A percentile compares a stretch with the other conserved stretches of the same genome.
These are phyloP conservation scores for Flammula alnicola DNA, from an alignment of 1,284 basidiomycete species.

Conservation along the genomic window DNA sequence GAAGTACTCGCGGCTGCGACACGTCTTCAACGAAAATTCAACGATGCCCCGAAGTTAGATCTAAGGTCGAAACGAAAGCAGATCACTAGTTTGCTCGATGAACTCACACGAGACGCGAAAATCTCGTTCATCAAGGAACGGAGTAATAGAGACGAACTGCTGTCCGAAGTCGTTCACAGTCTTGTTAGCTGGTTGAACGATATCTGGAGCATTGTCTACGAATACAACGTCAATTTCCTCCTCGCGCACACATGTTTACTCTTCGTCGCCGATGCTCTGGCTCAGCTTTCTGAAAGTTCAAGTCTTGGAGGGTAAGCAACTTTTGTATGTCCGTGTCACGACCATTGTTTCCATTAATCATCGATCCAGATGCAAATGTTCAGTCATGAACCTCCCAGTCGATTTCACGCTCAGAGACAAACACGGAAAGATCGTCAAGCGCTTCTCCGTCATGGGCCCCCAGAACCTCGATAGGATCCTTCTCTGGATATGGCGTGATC, in stretches of 20 bases:
- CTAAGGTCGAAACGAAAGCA: constrained; percentile 56
- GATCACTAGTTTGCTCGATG: constrained; percentile 51
- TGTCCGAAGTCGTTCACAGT: constrained; percentile 57
- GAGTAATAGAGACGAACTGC: constrained; percentile 54
- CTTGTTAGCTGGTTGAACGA: constrained; percentile 60
- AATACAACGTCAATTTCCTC: constrained; percentile 54
- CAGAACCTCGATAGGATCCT: constrained; percentile 52
- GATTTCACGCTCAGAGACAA: constrained; percentile 47
- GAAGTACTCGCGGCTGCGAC: constrained; percentile 35
- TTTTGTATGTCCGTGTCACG: neutral
- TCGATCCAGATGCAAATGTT: constrained; percentile 50
- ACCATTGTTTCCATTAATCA: constrained; percentile 3
- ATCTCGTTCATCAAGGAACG: constrained; percentile 53
- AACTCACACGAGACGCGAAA: constrained; percentile 56
- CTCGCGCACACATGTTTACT: constrained; percentile 61
- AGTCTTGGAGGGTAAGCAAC: constrained; percentile 46
- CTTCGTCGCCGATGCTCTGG: constrained; percentile 49
- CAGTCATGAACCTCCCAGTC: constrained; percentile 50
- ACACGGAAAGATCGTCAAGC: constrained; percentile 50
- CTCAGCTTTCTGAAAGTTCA: constrained; percentile 45
- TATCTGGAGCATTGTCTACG: constrained; percentile 63
- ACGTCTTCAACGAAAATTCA: constrained; percentile 41
- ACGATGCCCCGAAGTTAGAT: constrained; percentile 51
- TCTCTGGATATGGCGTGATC: constrained; percentile 72
- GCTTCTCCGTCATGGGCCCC: constrained; percentile 54